Evolutionary conservation across 2,329 filamentous ascomycete genomes (phyloP).

Genomic region (Pseudocercospora macadamiae): DNA sequence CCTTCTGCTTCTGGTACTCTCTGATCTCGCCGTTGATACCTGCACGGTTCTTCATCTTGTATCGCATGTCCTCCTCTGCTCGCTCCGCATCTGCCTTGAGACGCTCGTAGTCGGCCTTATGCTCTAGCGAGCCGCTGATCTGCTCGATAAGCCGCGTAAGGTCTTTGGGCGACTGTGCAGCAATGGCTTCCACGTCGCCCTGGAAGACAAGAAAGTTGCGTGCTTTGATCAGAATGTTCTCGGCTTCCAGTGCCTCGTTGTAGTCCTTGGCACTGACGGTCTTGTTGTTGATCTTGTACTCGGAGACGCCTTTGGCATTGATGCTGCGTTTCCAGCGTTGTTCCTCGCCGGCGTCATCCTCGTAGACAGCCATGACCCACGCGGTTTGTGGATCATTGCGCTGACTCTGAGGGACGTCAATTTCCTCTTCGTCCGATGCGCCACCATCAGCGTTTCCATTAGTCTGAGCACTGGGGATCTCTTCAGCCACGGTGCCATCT

Average conservation of each 20-base stretch:
- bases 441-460: slow-evolving; percentile 60
- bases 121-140: slow-evolving; percentile 93
- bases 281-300: slow-evolving; percentile 95
- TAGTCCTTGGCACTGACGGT: slow-evolving; percentile 88
- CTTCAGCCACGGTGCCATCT: slow-evolving; percentile 72
- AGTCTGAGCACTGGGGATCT: slow-evolving; percentile 33
- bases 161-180: slow-evolving; percentile 90
- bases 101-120: slow-evolving; percentile 89
- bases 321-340: slow-evolving; percentile 96
- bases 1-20: slow-evolving; percentile 95
- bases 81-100: slow-evolving; percentile 86
- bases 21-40: slow-evolving; percentile 98
- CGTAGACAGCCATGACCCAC: slow-evolving; percentile 99
- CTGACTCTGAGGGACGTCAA: slow-evolving; percentile 62
- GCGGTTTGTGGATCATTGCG: slow-evolving; percentile 84
- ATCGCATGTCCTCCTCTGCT: slow-evolving; percentile 83
- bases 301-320: slow-evolving; percentile 82
- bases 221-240: slow-evolving; percentile 97
- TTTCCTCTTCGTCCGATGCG: slow-evolving; percentile 49
- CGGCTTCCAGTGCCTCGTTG: slow-evolving; percentile 85
- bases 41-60: slow-evolving; percentile 84
- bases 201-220: slow-evolving; percentile 98
- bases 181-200: slow-evolving; percentile 95
- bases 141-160: slow-evolving; percentile 94
- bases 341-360: slow-evolving; percentile 93